Evolutionary conservation across 768 basidiomycete species (phyloP).

Genomic region (Coprinopsis marcescibilis): DNA sequence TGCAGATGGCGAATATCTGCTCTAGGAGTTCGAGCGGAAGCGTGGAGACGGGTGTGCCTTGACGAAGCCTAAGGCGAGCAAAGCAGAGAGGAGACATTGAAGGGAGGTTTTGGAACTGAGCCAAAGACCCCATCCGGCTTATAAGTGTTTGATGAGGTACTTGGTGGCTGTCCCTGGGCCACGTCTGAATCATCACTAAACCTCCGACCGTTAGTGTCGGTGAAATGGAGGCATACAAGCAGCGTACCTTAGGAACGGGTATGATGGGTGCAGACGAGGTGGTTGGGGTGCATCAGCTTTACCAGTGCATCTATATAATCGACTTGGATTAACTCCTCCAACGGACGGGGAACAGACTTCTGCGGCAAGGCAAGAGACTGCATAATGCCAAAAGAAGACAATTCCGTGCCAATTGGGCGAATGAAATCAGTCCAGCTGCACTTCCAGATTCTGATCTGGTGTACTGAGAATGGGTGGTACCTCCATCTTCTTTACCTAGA

Average conservation of each 20-base stretch:
- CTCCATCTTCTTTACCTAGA: no score
- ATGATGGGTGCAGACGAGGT: no score
- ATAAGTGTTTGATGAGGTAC: not conserved
- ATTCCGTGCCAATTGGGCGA: not conserved
- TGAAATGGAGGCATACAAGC: not conserved
- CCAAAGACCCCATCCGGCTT: not conserved
- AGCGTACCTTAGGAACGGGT: not conserved
- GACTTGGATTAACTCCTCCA: not conserved
- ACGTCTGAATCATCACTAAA: not conserved
- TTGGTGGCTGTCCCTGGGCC: not conserved
- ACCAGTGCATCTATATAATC: not conserved
- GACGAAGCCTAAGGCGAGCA: not conserved
- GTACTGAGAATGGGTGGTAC: no score
- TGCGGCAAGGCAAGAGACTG: conserved; percentile 1
- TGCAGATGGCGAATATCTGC: conserved; percentile 32
- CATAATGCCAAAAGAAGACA: conserved; percentile 1
- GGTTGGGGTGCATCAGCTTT: no score
- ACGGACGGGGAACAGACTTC: not conserved
- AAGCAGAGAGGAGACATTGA: not conserved
- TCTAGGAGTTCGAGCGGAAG: conserved; percentile 38
- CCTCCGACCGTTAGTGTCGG: not conserved
- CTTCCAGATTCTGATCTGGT: not conserved
- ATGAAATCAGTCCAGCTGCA: conserved; percentile 1
- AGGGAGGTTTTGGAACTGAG: not conserved
- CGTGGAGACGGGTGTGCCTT: conserved; percentile 19